Evolutionary conservation across 306 rosid genomes (phyloP).

Genomic region (Myrica gale): DNA sequence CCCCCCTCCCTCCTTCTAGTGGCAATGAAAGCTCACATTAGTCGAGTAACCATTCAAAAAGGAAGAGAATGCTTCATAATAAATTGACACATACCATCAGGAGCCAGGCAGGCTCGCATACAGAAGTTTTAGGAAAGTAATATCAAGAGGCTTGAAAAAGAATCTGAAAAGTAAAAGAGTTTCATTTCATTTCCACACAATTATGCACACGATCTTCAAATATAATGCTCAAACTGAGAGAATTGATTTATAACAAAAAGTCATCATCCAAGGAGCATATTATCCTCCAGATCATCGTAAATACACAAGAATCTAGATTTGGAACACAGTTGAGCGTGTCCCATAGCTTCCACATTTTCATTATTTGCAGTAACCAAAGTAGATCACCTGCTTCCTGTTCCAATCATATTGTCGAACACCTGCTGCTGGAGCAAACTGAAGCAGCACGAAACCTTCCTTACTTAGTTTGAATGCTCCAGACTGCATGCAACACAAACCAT

Average conservation of each 20-base stretch:
- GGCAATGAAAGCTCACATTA: neutral
- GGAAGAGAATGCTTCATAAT: neutral
- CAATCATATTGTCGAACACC: constrained; percentile 80
- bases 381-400: constrained; percentile 80
- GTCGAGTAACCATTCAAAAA: neutral
- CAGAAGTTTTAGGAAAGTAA: no score
- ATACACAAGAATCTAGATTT: neutral
- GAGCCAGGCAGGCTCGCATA: neutral
- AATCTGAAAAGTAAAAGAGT: neutral
- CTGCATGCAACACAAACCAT: constrained; percentile 42
- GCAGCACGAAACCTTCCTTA: constrained; percentile 83
- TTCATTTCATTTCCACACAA: neutral
- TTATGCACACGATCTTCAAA: neutral
- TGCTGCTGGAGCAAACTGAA: constrained; percentile 87
- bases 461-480: constrained; percentile 86
- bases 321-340: neutral
- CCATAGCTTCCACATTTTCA: neutral
- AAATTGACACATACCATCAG: neutral
- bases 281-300: neutral
- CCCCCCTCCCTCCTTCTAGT: no score
- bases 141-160: neutral
- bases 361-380: constrained; percentile 1
- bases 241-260: neutral
- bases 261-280: neutral
- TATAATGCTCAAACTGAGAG: neutral